phyloP scores from a whole-genome alignment of 805 yeast genomes.

The Henningerozyma blattae region DNA sequence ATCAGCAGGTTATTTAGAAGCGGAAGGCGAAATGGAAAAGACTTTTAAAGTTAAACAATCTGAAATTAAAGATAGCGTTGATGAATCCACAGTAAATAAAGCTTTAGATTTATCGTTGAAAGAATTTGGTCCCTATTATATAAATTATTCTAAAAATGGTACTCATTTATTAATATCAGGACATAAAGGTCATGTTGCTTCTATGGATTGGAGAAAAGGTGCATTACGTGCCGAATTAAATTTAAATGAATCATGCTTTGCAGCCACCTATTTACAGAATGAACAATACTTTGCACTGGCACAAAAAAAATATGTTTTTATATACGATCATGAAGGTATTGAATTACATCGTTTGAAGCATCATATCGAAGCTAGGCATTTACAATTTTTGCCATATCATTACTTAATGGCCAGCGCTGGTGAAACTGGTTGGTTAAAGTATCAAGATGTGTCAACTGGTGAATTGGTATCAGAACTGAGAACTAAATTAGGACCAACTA shows the following conservation, averaged over 20 bases:
- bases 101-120: constrained; percentile 59
- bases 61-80: constrained; percentile 69
- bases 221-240: constrained; percentile 68
- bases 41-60: constrained; percentile 77
- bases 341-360: constrained; percentile 87
- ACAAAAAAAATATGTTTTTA: constrained; percentile 86
- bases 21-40: constrained; percentile 86
- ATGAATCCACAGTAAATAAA: constrained; percentile 61
- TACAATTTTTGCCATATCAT: constrained; percentile 90
- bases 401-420: constrained; percentile 82
- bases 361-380: constrained; percentile 71
- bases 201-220: constrained; percentile 93
- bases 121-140: constrained; percentile 76
- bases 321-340: constrained; percentile 82
- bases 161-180: constrained; percentile 79
- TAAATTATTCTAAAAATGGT: constrained; percentile 82
- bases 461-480: constrained; percentile 68
- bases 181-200: constrained; percentile 85
- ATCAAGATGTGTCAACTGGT: constrained; percentile 95
- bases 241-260: constrained; percentile 79
- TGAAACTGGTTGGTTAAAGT: constrained; percentile 75
- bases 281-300: constrained; percentile 95
- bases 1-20: constrained; percentile 76
- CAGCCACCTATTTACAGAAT: constrained; percentile 81
- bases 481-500: constrained; percentile 85